A percentile compares a stretch with the other conserved stretches of the same genome.
Evolutionary conservation across 495 filamentous ascomycete genomes (phyloP).

Genomic region (Aspergillus baeticus): DNA sequence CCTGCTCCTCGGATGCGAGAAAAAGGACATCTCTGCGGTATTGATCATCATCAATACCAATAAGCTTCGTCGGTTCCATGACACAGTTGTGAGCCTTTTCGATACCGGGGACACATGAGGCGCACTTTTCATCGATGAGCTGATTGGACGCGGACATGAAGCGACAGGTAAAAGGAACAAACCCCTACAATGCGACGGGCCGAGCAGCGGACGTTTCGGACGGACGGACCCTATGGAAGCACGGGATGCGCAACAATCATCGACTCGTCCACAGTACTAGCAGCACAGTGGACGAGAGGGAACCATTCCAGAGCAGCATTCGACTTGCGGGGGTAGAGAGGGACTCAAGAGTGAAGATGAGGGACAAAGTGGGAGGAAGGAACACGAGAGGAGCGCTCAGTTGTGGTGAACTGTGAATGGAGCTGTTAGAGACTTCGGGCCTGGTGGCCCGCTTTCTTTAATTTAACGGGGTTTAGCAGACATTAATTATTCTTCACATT

Average conservation of each 20-base stretch:
- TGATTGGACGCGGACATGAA: not conserved
- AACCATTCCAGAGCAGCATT: constrained; percentile 35
- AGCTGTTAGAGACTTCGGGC: constrained; percentile 10
- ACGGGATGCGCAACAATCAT: constrained; percentile 17
- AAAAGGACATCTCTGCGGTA: constrained; percentile 42
- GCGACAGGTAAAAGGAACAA: not conserved
- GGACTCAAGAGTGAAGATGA: constrained; percentile 11
- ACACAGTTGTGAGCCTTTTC: constrained; percentile 15
- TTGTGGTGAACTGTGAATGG: not conserved
- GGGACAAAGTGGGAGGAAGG: not conserved
- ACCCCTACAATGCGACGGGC: constrained; percentile 1
- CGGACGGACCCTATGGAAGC: constrained; percentile 6
- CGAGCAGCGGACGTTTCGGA: not conserved
- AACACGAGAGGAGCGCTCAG: constrained; percentile 4
- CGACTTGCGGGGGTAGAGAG: constrained; percentile 22
- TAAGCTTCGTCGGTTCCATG: constrained; percentile 16
- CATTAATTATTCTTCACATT: constrained; percentile 5
- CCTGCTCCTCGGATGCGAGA: constrained; percentile 34
- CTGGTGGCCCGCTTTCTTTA: constrained; percentile 4
- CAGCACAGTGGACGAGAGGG: constrained; percentile 38
- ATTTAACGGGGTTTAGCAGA: constrained; percentile 5
- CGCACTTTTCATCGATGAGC: constrained; percentile 1
- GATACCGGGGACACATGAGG: constrained; percentile 12
- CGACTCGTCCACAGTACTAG: constrained; percentile 39
- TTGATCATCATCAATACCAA: constrained; percentile 32